These are phyloP conservation scores for Paramecium tetraurelia DNA, from an alignment of 73 alveolate genomes.

Conservation along the genomic window DNA sequence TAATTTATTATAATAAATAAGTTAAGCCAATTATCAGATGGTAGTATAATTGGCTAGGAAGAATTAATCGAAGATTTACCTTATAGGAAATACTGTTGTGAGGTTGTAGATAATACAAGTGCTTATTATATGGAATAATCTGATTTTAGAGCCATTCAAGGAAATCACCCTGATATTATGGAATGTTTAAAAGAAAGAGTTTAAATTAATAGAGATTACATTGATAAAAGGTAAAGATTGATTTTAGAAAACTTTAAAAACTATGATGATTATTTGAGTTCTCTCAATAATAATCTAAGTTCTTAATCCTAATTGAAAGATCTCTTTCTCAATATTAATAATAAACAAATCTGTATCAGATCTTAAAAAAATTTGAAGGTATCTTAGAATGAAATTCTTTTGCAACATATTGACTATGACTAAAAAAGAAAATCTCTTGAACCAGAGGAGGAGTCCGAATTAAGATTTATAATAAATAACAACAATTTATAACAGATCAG, in stretches of 20 bases:
- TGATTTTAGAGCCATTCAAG: not conserved
- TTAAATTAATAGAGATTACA: not conserved
- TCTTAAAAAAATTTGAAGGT: not conserved
- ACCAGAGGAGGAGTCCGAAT: not conserved
- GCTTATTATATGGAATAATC: constrained; percentile 27
- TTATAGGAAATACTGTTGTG: not conserved
- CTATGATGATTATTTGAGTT: not conserved
- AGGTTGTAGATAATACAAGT: not conserved
- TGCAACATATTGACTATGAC: not conserved
- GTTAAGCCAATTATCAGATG: constrained; percentile 22
- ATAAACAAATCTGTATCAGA: not conserved
- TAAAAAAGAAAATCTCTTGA: not conserved
- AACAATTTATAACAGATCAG: not conserved
- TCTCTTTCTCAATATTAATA: not conserved
- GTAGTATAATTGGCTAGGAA: not conserved
- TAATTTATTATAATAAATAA: not conserved
- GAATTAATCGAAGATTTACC: not conserved
- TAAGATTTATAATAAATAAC: not conserved
- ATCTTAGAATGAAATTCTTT: not conserved
- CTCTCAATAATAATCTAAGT: not conserved
- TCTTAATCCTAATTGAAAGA: not conserved
- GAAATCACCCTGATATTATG: constrained; percentile 10
- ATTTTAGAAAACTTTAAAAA: not conserved
- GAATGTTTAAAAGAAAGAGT: constrained; percentile 3
- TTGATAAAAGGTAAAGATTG: not conserved